These are phyloP conservation scores for Thelonectria rubi DNA, from an alignment of 2,329 filamentous ascomycete genomes.

Conservation along the genomic window DNA sequence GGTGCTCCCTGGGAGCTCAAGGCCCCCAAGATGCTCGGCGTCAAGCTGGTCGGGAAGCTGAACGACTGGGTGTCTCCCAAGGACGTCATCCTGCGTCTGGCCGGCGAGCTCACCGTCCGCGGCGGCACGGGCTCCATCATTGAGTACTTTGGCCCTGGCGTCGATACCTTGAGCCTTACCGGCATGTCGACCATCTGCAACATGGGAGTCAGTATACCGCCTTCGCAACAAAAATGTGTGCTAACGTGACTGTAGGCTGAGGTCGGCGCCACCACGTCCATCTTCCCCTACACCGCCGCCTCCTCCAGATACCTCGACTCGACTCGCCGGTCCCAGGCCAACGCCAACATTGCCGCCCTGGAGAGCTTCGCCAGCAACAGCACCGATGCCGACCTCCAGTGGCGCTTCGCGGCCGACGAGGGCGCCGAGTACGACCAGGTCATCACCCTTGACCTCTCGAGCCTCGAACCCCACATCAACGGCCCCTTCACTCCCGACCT, in stretches of 20 bases:
- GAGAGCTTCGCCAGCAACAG: constrained; percentile 60
- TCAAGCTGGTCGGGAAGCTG: constrained; percentile 83
- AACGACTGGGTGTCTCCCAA: constrained; percentile 94
- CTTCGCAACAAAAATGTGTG: neutral
- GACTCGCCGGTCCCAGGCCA: constrained; percentile 74
- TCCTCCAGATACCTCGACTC: constrained; percentile 87
- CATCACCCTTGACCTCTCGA: constrained; percentile 93
- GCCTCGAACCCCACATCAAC: constrained; percentile 98
- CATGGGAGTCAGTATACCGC: constrained; percentile 66
- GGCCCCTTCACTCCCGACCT: constrained; percentile 98
- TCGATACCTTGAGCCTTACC: constrained; percentile 87
- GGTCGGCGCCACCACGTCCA: constrained; percentile 93
- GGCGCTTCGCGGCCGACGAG: constrained; percentile 78
- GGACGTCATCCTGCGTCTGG: constrained; percentile 91
- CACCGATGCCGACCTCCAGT: constrained; percentile 58
- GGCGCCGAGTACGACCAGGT: constrained; percentile 93
- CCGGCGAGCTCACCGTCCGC: constrained; percentile 88
- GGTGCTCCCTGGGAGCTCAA: constrained; percentile 98
- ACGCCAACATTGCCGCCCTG: constrained; percentile 70
- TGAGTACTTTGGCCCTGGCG: constrained; percentile 91
- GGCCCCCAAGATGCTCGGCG: constrained; percentile 89
- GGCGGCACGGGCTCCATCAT: constrained; percentile 95
- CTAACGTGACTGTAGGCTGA: constrained; percentile 59
- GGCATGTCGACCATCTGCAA: constrained; percentile 94
- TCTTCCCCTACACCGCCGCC: constrained; percentile 90